Conservation (phyloP, 2,329 filamentous ascomycete genomes). For the Penicillium sp. region DNA sequence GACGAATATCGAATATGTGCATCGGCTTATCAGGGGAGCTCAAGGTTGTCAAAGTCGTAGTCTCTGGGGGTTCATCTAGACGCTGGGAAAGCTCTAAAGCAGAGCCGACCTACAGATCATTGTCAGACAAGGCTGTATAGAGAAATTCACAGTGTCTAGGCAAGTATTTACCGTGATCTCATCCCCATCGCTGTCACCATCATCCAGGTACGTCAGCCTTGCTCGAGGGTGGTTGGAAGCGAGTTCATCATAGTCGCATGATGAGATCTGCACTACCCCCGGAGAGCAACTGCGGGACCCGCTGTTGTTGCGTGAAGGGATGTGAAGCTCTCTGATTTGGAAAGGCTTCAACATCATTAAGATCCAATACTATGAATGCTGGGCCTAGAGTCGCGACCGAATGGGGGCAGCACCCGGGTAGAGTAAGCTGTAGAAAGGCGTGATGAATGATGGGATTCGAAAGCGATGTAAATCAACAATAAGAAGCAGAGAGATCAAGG, state of each 20-base stretch:
- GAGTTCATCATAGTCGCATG: conserved; percentile 41
- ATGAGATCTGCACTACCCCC: conserved; percentile 39
- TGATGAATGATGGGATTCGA: conserved; percentile 1
- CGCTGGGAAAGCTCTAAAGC: conserved; percentile 44
- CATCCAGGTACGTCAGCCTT: conserved; percentile 42
- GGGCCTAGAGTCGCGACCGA: conserved; percentile 2
- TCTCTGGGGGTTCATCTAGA: conserved; percentile 39
- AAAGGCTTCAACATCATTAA: conserved; percentile 39
- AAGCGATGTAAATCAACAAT: conserved; percentile 1
- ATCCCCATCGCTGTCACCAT: conserved; percentile 46
- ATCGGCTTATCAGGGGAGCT: conserved; percentile 25
- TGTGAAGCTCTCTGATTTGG: conserved; percentile 36
- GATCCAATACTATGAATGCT: conserved; percentile 3
- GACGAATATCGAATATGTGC: conserved; percentile 45
- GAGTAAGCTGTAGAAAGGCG: not conserved
- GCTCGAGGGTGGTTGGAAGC: conserved; percentile 39
- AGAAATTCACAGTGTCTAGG: not conserved
- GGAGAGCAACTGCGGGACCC: conserved; percentile 12
- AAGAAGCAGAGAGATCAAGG: conserved; percentile 4
- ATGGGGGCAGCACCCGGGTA: conserved; percentile 11
- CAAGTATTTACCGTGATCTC: conserved; percentile 40
- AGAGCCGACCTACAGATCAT: conserved; percentile 39
- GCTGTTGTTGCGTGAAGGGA: conserved; percentile 10
- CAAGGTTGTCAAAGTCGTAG: conserved; percentile 6
- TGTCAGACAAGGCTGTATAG: not conserved